Evolutionary conservation across 2,329 filamentous ascomycete genomes (phyloP).

Genomic region (Aspergillus pseudoviridinutans): DNA sequence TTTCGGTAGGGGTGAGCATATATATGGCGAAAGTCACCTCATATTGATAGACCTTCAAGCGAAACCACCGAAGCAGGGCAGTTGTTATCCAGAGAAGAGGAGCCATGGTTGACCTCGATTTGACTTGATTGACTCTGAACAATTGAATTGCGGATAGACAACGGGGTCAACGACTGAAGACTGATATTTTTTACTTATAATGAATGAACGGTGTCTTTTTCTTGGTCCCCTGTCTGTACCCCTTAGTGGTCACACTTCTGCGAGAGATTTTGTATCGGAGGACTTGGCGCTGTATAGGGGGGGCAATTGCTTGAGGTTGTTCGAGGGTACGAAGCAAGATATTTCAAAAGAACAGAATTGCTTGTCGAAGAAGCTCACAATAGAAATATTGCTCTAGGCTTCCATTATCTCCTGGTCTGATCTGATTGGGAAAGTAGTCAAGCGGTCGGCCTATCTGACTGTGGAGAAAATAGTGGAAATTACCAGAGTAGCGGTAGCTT

Average conservation of each 20-base stretch:
- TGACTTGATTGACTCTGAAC: background rate
- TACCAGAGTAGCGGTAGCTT: background rate
- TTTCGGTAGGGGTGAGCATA: slow-evolving; percentile 95
- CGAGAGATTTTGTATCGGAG: background rate
- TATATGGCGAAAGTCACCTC: slow-evolving; percentile 96
- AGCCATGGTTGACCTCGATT: slow-evolving; percentile 18
- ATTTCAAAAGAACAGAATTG: background rate
- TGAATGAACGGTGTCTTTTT: background rate
- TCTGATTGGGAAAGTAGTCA: background rate
- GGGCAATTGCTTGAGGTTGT: background rate
- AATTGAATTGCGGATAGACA: background rate
- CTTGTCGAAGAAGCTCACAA: background rate
- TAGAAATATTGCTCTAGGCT: background rate
- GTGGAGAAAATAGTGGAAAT: background rate
- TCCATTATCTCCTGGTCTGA: background rate
- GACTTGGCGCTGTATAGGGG: background rate
- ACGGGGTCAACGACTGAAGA: background rate
- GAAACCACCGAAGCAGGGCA: slow-evolving; percentile 73
- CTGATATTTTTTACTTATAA: background rate
- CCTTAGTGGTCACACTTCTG: background rate
- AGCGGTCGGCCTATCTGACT: background rate
- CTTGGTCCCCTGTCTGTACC: background rate
- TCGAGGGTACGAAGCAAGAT: background rate
- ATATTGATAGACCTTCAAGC: slow-evolving; percentile 95
- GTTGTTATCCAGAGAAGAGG: slow-evolving; percentile 39